Evolutionary conservation across 2,329 filamentous ascomycete genomes (phyloP).

Genomic region (Fusarium sp.): DNA sequence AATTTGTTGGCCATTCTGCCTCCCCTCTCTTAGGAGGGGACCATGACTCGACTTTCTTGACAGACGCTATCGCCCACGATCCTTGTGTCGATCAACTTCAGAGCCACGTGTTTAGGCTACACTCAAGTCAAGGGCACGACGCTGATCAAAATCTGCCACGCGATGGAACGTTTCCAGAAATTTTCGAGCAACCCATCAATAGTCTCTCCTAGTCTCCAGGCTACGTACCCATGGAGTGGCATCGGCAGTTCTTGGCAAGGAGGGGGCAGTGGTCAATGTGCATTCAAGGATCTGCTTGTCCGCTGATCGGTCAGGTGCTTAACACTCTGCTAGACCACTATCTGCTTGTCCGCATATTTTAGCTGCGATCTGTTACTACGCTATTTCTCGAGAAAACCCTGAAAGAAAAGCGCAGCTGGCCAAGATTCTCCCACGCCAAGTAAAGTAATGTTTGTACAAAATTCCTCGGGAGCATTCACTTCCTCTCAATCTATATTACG

Average conservation of each 20-base stretch:
- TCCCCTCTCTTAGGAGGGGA: neutral
- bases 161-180: neutral
- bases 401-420: neutral
- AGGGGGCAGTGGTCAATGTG: neutral
- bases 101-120: neutral
- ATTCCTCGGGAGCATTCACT: neutral
- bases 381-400: neutral
- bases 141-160: neutral
- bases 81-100: neutral
- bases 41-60: neutral
- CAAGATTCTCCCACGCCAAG: neutral
- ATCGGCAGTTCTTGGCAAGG: neutral
- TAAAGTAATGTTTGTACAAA: neutral
- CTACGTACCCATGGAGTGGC: neutral
- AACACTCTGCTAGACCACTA: neutral
- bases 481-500: neutral
- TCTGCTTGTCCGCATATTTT: neutral
- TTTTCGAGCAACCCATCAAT: neutral
- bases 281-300: neutral
- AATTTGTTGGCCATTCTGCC: neutral
- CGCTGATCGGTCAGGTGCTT: neutral
- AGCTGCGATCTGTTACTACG: neutral
- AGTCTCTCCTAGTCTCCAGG: neutral
- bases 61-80: neutral
- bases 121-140: neutral